A percentile compares a stretch with the other conserved stretches of the same genome.
Evolutionary conservation across 768 basidiomycete genomes (phyloP).

Genomic region (Pleurotus cornucopiae): DNA sequence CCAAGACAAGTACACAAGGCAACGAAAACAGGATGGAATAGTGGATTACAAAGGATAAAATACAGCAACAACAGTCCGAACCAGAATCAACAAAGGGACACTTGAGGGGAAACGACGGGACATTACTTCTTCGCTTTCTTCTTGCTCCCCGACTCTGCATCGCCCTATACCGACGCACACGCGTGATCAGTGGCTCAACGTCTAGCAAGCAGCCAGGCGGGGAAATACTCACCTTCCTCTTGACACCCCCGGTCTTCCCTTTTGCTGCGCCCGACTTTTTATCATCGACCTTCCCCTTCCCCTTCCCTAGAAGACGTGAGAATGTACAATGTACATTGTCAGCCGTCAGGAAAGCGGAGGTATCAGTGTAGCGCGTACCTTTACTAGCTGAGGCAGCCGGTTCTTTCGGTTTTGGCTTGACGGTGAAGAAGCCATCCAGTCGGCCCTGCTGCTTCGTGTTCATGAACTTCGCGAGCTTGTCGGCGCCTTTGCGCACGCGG

Average conservation of each 20-base stretch:
- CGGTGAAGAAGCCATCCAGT: slow-evolving; percentile 91
- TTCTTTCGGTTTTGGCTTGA: slow-evolving; percentile 53
- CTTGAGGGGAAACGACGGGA: too few relatives aligned
- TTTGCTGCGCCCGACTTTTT: slow-evolving; percentile 8
- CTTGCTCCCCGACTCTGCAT: slow-evolving; percentile 36
- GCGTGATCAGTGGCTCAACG: neutral
- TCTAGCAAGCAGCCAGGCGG: neutral
- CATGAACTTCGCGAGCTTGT: slow-evolving; percentile 85
- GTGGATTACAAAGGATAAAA: too few relatives aligned
- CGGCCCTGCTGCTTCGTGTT: slow-evolving; percentile 94
- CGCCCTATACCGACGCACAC: slow-evolving; percentile 22
- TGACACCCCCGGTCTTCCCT: slow-evolving; percentile 26
- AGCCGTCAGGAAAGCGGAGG: slow-evolving; percentile 16
- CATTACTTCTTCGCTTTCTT: slow-evolving; percentile 34
- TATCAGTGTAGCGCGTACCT: slow-evolving; percentile 12
- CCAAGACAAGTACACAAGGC: too few relatives aligned
- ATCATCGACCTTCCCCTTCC: slow-evolving; percentile 30
- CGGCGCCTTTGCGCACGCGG: slow-evolving; percentile 90
- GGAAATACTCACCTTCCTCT: slow-evolving; percentile 47
- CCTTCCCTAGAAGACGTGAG: slow-evolving; percentile 14
- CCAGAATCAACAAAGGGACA: too few relatives aligned
- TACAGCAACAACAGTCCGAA: too few relatives aligned
- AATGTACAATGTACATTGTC: neutral
- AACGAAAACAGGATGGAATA: too few relatives aligned
- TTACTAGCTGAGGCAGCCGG: neutral